Evolutionary conservation across 805 yeast genomes (phyloP).

Genomic region (Vanderwaltozyma verrucispora): DNA sequence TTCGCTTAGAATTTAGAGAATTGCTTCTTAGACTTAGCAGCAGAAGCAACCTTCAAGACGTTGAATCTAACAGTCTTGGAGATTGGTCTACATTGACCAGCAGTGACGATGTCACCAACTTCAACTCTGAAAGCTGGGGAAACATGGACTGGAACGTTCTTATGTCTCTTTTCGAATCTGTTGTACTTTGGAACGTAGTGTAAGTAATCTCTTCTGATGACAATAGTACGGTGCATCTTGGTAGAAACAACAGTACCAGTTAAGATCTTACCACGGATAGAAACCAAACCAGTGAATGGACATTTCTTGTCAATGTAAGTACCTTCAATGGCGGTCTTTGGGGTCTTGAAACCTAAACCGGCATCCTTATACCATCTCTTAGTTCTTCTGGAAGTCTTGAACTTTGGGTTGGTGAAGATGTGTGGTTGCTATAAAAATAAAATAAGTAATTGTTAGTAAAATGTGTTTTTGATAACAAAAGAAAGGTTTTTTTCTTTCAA

Average conservation of each 20-base stretch:
- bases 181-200: constrained; percentile 99
- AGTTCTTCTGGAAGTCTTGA: constrained; percentile 96
- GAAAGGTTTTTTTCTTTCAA: too few species aligned
- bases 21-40: constrained; percentile 82
- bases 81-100: constrained; percentile 99
- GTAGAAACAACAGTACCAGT: constrained; percentile 99
- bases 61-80: constrained; percentile 99
- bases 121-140: constrained; percentile 99
- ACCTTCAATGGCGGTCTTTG: constrained; percentile 97
- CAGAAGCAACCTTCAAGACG: constrained; percentile 90
- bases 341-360: constrained; percentile 99
- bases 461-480: neutral
- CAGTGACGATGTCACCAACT: constrained; percentile 98
- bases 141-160: constrained; percentile 99
- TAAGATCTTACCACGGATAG: constrained; percentile 99
- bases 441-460: constrained; percentile 30
- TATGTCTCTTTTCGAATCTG: constrained; percentile 99
- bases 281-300: constrained; percentile 94
- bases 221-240: constrained; percentile 99
- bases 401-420: constrained; percentile 99
- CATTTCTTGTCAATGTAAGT: constrained; percentile 99
- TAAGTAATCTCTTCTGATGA: constrained; percentile 99
- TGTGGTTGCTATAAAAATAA: constrained; percentile 79
- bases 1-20: constrained; percentile 83
- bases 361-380: constrained; percentile 99